Conservation (phyloP, 768 basidiomycete genomes). For the Suillus weaverae region DNA sequence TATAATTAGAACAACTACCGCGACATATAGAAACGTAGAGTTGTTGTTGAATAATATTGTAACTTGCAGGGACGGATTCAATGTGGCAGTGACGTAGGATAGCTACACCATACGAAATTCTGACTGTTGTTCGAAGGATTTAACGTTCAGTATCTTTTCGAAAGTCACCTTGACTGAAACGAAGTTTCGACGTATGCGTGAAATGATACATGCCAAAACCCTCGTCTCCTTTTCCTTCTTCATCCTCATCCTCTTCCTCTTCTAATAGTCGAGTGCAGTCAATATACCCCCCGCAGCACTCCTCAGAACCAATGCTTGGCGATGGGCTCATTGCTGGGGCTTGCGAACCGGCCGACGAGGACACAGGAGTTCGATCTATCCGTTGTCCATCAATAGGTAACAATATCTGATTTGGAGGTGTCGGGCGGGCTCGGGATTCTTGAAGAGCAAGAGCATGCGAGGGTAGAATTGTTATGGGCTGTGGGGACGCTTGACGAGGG, state of each 20-base stretch:
- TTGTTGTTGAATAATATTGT: neutral
- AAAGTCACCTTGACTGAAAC: neutral
- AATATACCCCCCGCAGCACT: slow-evolving; percentile 53
- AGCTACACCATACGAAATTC: neutral
- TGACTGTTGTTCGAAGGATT: neutral
- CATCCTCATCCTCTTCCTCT: slow-evolving; percentile 22
- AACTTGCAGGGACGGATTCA: neutral
- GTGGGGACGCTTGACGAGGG: slow-evolving; percentile 24
- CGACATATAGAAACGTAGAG: neutral
- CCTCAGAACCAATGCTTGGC: slow-evolving; percentile 38
- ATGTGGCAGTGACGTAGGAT: neutral
- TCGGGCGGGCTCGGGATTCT: neutral
- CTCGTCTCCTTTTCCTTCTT: neutral
- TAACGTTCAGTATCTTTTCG: neutral
- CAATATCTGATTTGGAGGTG: neutral
- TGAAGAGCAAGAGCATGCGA: neutral
- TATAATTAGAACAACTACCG: slow-evolving; percentile 2
- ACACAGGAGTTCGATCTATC: neutral
- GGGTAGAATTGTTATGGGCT: neutral
- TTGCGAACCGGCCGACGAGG: neutral
- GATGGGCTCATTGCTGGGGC: slow-evolving; percentile 17
- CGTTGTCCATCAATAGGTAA: neutral
- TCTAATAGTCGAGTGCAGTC: slow-evolving; percentile 46
- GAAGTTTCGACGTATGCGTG: neutral
- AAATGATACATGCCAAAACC: neutral